phyloP scores from a whole-genome alignment of 345 rosid species.

The Populus davidiana region DNA sequence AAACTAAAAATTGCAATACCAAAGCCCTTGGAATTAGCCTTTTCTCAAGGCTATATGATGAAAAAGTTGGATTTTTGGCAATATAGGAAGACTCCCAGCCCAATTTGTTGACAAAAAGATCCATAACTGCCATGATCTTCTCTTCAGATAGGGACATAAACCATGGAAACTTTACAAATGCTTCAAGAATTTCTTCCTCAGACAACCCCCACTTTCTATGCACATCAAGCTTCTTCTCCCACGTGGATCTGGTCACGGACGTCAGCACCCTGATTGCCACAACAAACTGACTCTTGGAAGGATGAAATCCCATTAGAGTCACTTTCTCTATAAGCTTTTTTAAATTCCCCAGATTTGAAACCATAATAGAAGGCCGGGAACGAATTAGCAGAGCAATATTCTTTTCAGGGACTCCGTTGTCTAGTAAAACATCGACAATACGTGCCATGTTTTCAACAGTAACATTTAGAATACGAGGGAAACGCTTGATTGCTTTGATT shows the following conservation, averaged over 20 bases:
- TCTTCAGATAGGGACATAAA: slow-evolving; percentile 23
- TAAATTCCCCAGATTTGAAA: neutral
- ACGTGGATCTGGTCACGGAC: slow-evolving; percentile 1
- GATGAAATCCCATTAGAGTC: slow-evolving; percentile 44
- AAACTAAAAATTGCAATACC: slow-evolving; percentile 22
- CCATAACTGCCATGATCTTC: slow-evolving; percentile 22
- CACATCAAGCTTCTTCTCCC: slow-evolving; percentile 17
- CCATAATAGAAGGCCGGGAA: neutral
- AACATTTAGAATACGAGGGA: neutral
- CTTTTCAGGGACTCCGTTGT: slow-evolving; percentile 15
- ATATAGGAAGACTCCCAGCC: slow-evolving; percentile 16
- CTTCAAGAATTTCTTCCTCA: slow-evolving; percentile 14
- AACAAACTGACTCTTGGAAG: slow-evolving; percentile 38
- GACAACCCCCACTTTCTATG: slow-evolving; percentile 22
- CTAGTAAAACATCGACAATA: neutral
- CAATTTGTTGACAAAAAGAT: slow-evolving; percentile 26
- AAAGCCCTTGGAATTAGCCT: slow-evolving; percentile 30
- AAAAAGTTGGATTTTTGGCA: neutral
- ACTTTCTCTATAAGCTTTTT: slow-evolving; percentile 23
- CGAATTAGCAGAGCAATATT: neutral
- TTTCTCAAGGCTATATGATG: slow-evolving; percentile 28
- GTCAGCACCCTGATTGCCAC: slow-evolving; percentile 30
- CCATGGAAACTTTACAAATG: slow-evolving; percentile 22
- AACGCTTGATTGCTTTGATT: neutral
- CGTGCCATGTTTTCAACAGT: neutral